Evolutionary conservation across 169 alveolate genomes (phyloP).

Genomic region (Miamiensis avidus): DNA sequence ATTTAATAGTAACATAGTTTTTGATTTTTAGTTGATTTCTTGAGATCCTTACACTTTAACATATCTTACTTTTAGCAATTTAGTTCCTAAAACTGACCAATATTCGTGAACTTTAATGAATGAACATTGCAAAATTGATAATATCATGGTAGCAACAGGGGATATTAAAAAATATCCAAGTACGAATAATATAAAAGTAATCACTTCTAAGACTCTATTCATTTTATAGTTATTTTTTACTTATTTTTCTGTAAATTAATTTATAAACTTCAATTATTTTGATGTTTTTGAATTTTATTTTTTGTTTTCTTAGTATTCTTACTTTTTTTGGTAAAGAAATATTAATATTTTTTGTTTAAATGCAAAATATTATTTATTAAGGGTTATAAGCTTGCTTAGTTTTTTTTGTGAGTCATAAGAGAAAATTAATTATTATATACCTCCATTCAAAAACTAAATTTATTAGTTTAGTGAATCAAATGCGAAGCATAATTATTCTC

Average conservation of each 20-base stretch:
- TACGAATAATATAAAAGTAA: not conserved
- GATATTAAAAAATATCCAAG: not conserved
- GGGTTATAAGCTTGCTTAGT: too few species aligned
- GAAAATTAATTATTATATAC: too few species aligned
- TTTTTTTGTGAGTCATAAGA: too few species aligned
- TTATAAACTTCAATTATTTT: too few species aligned
- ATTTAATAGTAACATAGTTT: constrained; percentile 19
- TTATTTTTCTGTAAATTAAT: too few species aligned
- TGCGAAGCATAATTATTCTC: too few species aligned
- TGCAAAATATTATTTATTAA: too few species aligned
- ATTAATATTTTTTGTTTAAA: too few species aligned
- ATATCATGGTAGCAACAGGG: not conserved
- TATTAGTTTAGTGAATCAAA: too few species aligned
- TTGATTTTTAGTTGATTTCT: not conserved
- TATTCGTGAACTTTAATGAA: not conserved
- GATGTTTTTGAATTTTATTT: too few species aligned
- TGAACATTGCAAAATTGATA: not conserved
- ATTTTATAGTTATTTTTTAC: not conserved
- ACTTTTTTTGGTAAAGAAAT: not conserved
- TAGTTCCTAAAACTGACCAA: constrained; percentile 11
- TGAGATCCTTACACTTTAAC: constrained; percentile 5
- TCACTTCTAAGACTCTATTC: not conserved
- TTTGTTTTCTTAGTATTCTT: too few species aligned
- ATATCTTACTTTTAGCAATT: not conserved
- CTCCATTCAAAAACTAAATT: too few species aligned